Evolutionary conservation across 2,329 filamentous ascomycete species (phyloP), one percentile per base, ranked within the genome.

Genomic region (Hymenotorrendiella dingleyae): DNA sequence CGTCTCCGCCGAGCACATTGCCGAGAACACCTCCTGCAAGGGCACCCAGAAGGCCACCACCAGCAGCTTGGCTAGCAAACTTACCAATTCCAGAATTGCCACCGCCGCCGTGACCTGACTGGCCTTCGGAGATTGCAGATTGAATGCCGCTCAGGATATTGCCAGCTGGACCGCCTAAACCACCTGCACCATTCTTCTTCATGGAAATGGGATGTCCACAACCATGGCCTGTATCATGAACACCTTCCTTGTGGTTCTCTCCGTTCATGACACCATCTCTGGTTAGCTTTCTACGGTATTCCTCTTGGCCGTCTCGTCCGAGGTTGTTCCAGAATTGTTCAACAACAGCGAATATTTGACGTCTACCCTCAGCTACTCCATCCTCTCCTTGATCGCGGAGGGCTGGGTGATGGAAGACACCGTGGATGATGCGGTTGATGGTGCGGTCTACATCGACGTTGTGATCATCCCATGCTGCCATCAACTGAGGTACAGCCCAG

Each of bases 401-500:
- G 36, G 88, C 87, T 2, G 90, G 91, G 64, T 96, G 90, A 58
- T 95, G 87, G 63, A 96, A 78, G 26, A 95, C 82, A 47, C 87
- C 89, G 36, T 78, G 67, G 58, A 94, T 80, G 63, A 96, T 90
- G 48, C 83, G 80, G 59, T 82, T 77, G 52, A 93, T 71, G 3
- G 82, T 80, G 43, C 78, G 74, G 48, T 86, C 72, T 29, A 87
- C 67, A 55, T 94, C 85, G 44, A 74, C 69, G 43, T 67, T 60
- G 29, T 91, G 80, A 52, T 95, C 75, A 57, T 96, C 90, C 80
- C 90, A 94, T 56, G 83, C 86, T 26, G 85, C 70, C 69, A 96
- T 93, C 48, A 96, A 69, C 63, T 94, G 88, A 7, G 91, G 91
- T 11, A 95, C 87, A 17, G 83, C 83, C 87, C 89, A 96, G 44